Base-by-base conservation (phyloP, 2,329 filamentous ascomycete genomes). In the Rhytidhysteron rufulum region DNA sequence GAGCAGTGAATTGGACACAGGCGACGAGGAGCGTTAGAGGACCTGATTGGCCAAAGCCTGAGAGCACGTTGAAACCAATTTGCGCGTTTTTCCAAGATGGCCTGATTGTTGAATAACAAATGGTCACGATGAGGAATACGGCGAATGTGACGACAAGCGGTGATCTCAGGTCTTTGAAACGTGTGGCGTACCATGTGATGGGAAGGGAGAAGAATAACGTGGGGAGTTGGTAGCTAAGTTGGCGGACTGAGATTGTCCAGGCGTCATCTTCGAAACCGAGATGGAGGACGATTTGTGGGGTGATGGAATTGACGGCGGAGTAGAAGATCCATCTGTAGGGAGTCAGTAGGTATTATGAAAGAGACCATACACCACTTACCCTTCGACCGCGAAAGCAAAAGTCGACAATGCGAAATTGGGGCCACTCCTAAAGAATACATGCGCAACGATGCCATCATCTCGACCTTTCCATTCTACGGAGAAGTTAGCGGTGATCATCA, bases 361-460 rank as follows among this genome's bases (percentile, higher is more conserved):
- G 5, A 18, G 15, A 34, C 5, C 13, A 24, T 21, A n/a, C n/a
- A n/a, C 24, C 5, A 5, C 34, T 22, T 33, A 44, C 11, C 74
- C 74, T 55, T 78, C 74, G 30, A 77, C 70, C 7, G 68, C 69
- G 42, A 77, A 76, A 4, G 73, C 74, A 48, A 75, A 75, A 18
- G 73, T 65, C 4, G 72, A 68, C 8, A 75, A 64, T 0, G 65
- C 66, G 45, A 78, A 77, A 54, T 78, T 78, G 25, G 68, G 68
- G 20, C 73, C 72, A 4, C 62, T 51, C 31, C 57, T 60, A 59
- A 77, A 77, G 61, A 76, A 76, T 34, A 74, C 64, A 48, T 77
- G 74, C 1, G 73, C 71, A 0, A 77, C 58, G 4, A 77, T 65
- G 3, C 74, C 74, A 49, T 77, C 74, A 7, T 54, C 47, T 40